Base-by-base conservation (phyloP, 495 filamentous ascomycete genomes). In the Penicillium psychrofluorescens region DNA sequence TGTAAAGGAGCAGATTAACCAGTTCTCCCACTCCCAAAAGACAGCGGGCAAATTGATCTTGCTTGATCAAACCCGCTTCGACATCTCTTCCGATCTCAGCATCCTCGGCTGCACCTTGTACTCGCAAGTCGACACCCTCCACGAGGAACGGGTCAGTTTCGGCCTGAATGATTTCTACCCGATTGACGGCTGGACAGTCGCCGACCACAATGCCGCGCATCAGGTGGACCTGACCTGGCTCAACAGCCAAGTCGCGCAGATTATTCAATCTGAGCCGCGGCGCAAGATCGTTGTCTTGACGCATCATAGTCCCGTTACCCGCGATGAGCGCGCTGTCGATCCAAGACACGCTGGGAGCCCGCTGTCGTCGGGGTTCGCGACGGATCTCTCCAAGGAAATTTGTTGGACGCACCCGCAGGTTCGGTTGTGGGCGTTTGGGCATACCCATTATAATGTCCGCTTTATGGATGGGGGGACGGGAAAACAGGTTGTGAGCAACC, bases 361-460 rank as follows among this genome's bases (percentile, higher is more conserved):
- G 6, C 55, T 79, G 27, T 50, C 53, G 0, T 68, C 44, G 53
- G 59, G 38, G 0, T 81, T 79, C 44, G 53, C 61, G 8, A 77
- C 72, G 0, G 74, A 79, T 51, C 42, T 79, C 27, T 57, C 51
- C 7, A 40, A 14, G 11, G 50, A 80, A 45, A 22, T 31, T 29
- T 79, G 77, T 41, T 81, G 66, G 66, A 58, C 41, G 16, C 69
- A 62, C 29, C 37, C 41, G 6, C 50, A 48, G 2, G 76, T 80
- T 5, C 59, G 56, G 35, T n/a, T 78, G 7, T 78, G 74, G 76
- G 77, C 68, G 10, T 81, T 75, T 56, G 75, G 75, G 1, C 75
- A 80, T 49, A 80, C 77, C 8, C 77, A 81, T 56, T 75, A 61
- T 50, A 78, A 75, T 46, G 68, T 61, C 47, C 62, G 68, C 46